Evolutionary conservation across 1,139 yeast species (phyloP).

Genomic region (Sugiyamaella grinbergsii): DNA sequence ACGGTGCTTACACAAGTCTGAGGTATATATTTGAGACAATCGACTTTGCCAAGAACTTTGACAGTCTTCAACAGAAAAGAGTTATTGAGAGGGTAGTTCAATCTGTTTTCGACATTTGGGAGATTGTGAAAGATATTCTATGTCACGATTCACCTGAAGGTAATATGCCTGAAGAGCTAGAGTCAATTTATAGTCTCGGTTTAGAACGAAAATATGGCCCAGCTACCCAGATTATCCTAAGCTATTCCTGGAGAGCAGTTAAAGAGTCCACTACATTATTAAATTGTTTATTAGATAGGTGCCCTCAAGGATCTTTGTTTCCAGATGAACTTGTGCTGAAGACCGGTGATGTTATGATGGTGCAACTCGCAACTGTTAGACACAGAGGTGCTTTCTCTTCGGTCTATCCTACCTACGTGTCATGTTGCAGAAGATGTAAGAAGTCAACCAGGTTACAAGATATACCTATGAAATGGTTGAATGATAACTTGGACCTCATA

Average conservation of each 20-base stretch:
- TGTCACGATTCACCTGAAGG: constrained; percentile 73
- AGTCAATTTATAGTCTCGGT: constrained; percentile 41
- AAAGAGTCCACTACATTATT: constrained; percentile 70
- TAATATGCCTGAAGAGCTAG: constrained; percentile 50
- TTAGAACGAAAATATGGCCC: constrained; percentile 50
- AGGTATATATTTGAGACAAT: constrained; percentile 48
- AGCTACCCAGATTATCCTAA: constrained; percentile 62
- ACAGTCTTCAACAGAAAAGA: not conserved
- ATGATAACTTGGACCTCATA: constrained; percentile 54
- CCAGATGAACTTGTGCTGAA: constrained; percentile 38
- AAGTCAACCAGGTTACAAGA: constrained; percentile 40
- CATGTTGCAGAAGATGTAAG: constrained; percentile 59
- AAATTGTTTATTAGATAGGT: constrained; percentile 46
- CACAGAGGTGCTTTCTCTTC: constrained; percentile 94
- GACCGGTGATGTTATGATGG: constrained; percentile 59
- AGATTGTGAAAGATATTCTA: constrained; percentile 53
- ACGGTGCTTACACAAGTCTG: constrained; percentile 66
- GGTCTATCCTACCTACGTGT: constrained; percentile 73
- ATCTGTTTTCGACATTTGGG: constrained; percentile 53
- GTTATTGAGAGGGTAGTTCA: constrained; percentile 35
- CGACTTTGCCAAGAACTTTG: constrained; percentile 24
- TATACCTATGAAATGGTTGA: constrained; percentile 57
- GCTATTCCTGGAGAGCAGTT: constrained; percentile 83
- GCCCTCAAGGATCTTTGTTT: constrained; percentile 33
- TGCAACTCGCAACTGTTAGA: constrained; percentile 70